A percentile compares a stretch with the other conserved stretches of the same genome.
These are phyloP conservation scores for Wallacemonas sp. DNA, from an alignment of 208 protist genomes.

Conservation along the genomic window DNA sequence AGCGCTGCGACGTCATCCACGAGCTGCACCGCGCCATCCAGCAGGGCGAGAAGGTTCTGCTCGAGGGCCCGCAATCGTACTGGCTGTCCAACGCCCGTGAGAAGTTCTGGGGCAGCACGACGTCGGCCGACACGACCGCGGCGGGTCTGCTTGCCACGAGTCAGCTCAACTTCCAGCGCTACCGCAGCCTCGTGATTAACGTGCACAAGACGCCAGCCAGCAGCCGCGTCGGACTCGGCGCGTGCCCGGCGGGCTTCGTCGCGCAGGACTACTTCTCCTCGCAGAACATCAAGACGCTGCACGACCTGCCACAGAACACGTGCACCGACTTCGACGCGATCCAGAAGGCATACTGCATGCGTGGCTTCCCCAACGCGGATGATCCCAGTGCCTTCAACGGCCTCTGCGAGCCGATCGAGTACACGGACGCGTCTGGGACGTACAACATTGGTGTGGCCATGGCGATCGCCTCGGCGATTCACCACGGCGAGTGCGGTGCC, in stretches of 20 bases:
- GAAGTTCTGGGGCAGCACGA: constrained; percentile 93
- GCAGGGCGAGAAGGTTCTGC: constrained; percentile 82
- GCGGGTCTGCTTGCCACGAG: constrained; percentile 78
- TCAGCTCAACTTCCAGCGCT: constrained; percentile 87
- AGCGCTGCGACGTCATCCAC: constrained; percentile 82
- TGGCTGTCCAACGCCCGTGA: constrained; percentile 91
- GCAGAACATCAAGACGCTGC: constrained; percentile 79
- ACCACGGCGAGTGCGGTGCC: constrained; percentile 90
- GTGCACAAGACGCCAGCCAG: constrained; percentile 91
- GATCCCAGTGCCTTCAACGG: constrained; percentile 70
- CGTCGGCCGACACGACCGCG: constrained; percentile 87
- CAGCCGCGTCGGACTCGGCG: constrained; percentile 91
- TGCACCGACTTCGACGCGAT: constrained; percentile 89
- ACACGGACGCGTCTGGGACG: constrained; percentile 69
- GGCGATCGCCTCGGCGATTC: constrained; percentile 69
- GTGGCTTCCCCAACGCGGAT: constrained; percentile 45
- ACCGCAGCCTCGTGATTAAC: constrained; percentile 82
- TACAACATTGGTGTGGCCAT: constrained; percentile 92
- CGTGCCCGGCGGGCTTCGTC: constrained; percentile 88
- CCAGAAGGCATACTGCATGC: constrained; percentile 60
- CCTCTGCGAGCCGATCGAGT: constrained; percentile 72
- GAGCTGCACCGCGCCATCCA: constrained; percentile 68
- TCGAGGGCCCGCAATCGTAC: constrained; percentile 93
- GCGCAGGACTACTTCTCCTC: constrained; percentile 89
- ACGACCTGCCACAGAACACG: constrained; percentile 57